phyloP scores from a whole-genome alignment of 352 stramenopile genomes.

The Blastocystis sp. region DNA sequence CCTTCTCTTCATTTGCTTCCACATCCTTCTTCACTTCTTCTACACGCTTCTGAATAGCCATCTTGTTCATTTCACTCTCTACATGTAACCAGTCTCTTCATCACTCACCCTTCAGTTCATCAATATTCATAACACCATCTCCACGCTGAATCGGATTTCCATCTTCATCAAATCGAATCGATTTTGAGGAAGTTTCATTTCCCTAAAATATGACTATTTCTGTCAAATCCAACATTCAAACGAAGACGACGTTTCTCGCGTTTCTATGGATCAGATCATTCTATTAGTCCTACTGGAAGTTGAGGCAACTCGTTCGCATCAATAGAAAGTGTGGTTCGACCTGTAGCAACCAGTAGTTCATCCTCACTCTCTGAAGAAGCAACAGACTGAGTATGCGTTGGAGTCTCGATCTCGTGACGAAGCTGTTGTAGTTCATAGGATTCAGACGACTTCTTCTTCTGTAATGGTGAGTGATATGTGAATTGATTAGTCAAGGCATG shows the following conservation, averaged over 20 bases:
- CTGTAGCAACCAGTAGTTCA: background rate
- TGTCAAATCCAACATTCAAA: constrained; percentile 71
- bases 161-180: constrained; percentile 87
- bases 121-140: background rate
- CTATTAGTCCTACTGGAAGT: constrained; percentile 76
- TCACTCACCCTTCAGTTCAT: constrained; percentile 64
- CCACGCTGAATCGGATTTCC: constrained; percentile 70
- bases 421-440: constrained; percentile 90
- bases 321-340: constrained; percentile 62
- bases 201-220: constrained; percentile 76
- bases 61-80: constrained; percentile 70
- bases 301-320: constrained; percentile 81
- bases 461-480: too few species aligned
- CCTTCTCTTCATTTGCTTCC: constrained; percentile 75
- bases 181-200: constrained; percentile 70
- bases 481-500: too few species aligned
- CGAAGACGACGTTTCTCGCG: constrained; percentile 68
- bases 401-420: constrained; percentile 91
- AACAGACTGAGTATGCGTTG: constrained; percentile 72
- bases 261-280: constrained; percentile 61
- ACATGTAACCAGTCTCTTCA: constrained; percentile 66
- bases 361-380: constrained; percentile 64
- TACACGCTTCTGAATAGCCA: constrained; percentile 67
- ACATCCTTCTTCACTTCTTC: constrained; percentile 75
- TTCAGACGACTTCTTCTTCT: constrained; percentile 85